These are phyloP conservation scores for Stentor coeruleus DNA, from an alignment of 73 alveolate species.

Conservation along the genomic window DNA sequence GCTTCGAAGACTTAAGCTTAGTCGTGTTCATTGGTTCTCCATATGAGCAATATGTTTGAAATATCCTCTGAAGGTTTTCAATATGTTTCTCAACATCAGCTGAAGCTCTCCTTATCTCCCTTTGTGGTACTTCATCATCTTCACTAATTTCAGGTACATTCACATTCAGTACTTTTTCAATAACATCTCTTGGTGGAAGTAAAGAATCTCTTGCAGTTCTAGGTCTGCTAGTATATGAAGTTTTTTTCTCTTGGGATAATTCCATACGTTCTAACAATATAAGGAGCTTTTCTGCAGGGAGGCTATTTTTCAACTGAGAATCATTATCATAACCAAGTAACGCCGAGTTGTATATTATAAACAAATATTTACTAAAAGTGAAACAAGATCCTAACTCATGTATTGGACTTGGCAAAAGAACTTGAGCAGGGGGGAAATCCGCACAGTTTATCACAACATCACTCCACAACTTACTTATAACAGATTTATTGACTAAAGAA, in stretches of 20 bases:
- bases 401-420: neutral
- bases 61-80: slow-evolving; percentile 42
- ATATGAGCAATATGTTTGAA: slow-evolving; percentile 50
- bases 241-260: slow-evolving; percentile 29
- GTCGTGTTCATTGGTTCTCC: slow-evolving; percentile 60
- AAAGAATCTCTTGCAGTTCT: neutral
- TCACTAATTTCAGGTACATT: neutral
- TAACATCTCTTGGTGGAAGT: neutral
- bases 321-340: neutral
- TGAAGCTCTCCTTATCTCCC: too few relatives aligned
- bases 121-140: slow-evolving; percentile 4
- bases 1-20: slow-evolving; percentile 51
- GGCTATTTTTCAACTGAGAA: neutral
- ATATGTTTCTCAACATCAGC: slow-evolving; percentile 21
- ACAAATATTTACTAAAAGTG: neutral
- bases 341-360: neutral
- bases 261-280: slow-evolving; percentile 67
- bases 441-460: slow-evolving; percentile 12
- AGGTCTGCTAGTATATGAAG: neutral
- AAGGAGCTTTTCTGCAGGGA: slow-evolving; percentile 48
- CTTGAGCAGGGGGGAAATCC: neutral
- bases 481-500: slow-evolving; percentile 39
- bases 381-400: neutral
- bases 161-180: neutral
- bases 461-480: slow-evolving; percentile 37